Conservation (phyloP, 257 asterid species). For the Solanum medicagineum region DNA sequence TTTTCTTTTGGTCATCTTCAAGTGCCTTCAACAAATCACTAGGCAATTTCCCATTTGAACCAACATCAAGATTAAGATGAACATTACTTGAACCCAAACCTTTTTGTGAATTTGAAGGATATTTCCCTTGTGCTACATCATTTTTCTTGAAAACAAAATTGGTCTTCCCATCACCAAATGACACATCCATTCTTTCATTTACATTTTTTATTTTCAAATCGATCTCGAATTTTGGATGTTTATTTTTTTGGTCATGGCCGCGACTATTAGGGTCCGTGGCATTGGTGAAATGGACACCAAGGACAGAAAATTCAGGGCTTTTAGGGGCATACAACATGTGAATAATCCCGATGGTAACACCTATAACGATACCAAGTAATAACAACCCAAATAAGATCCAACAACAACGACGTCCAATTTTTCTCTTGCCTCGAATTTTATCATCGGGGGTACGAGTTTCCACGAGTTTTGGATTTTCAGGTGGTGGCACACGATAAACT, state of each 20-base stretch:
- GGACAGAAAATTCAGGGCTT: slow-evolving; percentile 31
- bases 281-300: slow-evolving; percentile 9
- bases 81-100: background rate
- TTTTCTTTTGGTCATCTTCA: slow-evolving; percentile 8
- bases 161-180: slow-evolving; percentile 9
- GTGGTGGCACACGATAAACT: slow-evolving; percentile 53
- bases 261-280: background rate
- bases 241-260: background rate
- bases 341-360: background rate
- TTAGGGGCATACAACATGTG: slow-evolving; percentile 29
- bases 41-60: slow-evolving; percentile 2
- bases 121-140: slow-evolving; percentile 27
- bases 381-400: slow-evolving; percentile 2
- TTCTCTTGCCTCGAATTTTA: background rate
- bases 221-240: slow-evolving; percentile 10
- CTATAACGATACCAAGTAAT: slow-evolving; percentile 1
- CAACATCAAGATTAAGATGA: slow-evolving; percentile 11
- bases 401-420: slow-evolving; percentile 2
- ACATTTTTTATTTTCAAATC: slow-evolving; percentile 16
- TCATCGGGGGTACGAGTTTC: slow-evolving; percentile 12
- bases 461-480: slow-evolving; percentile 50
- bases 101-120: background rate
- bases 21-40: slow-evolving; percentile 4
- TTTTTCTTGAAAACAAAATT: slow-evolving; percentile 18
- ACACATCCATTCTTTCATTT: slow-evolving; percentile 20